Base-by-base conservation (phyloP, 805 yeast species). In the Starmerella lactis-condensi region DNA sequence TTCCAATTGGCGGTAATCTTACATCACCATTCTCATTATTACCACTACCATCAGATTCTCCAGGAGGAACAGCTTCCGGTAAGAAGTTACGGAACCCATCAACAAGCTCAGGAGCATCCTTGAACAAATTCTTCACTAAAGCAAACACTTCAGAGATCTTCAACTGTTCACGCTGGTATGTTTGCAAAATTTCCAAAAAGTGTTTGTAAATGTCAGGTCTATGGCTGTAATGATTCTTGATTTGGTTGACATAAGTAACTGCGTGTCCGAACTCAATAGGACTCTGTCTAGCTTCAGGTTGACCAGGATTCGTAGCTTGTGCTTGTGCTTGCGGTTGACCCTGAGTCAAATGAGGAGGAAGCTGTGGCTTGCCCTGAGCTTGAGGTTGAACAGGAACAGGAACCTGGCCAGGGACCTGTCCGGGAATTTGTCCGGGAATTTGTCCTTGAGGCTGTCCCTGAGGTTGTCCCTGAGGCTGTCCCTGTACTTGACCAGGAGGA, bases 211-310 rank as follows among this genome's bases (percentile, higher is more conserved):
- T 81, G 47, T 85, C 95, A 1, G 98, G 98, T 53, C 83, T 93
- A 47, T 72, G 68, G 14, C 92, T 76, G 53, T 82, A 89, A 39
- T 96, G 67, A 34, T 82, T 83, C 53, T 91, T 91, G 50, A 89
- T 89, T 56, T 83, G 82, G 60, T 89, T 89, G 37, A 89, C 99
- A 48, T 89, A 89, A 44, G 75, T 75, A 40, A 89, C 89, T 13
- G 98, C 98, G 52, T 89, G 95, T 52, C 85, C 83, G 61, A 89
- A 85, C 57, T 89, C 96, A 12, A 82, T 85, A 29, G 91, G 94
- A 2, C 67, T 69, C 23, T 21, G 23, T 21, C 23, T n/a, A 11
- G 23, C 11, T 21, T n/a, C 23, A 11, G 23, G 23, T 21, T 21
- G 23, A n/a, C 11, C 23, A 11, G 23, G 23, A 21, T 42, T 42